A percentile compares a stretch with the other conserved stretches of the same genome.
Evolutionary conservation across 2,329 filamentous ascomycete genomes (phyloP).

Genomic region (Chaetothyriales sp.): DNA sequence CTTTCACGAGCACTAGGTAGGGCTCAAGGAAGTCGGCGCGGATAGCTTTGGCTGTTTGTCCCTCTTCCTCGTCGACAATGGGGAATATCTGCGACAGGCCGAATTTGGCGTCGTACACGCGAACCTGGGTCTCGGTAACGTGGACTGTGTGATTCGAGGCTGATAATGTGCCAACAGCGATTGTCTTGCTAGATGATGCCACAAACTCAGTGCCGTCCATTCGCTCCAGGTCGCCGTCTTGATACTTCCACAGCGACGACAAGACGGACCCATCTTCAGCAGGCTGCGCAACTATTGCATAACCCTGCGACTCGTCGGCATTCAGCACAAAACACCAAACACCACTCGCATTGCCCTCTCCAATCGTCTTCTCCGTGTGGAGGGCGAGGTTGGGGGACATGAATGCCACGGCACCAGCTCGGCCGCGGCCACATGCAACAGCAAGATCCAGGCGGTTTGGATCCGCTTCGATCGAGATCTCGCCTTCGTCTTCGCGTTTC

Average conservation of each 20-base stretch:
- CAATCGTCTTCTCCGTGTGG: constrained; percentile 51
- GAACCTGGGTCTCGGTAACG: constrained; percentile 69
- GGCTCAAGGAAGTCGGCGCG: constrained; percentile 76
- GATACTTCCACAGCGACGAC: constrained; percentile 63
- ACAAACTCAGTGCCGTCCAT: constrained; percentile 82
- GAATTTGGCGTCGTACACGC: constrained; percentile 86
- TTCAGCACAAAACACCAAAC: constrained; percentile 70
- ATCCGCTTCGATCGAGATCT: constrained; percentile 39
- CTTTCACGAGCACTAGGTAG: constrained; percentile 66
- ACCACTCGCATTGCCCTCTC: constrained; percentile 56
- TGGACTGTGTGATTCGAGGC: constrained; percentile 70
- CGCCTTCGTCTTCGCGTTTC: constrained; percentile 23
- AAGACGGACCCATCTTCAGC: constrained; percentile 54
- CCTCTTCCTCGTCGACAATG: constrained; percentile 81
- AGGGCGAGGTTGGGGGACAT: constrained; percentile 67
- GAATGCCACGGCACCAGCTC: constrained; percentile 54
- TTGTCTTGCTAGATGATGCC: constrained; percentile 67
- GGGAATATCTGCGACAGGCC: constrained; percentile 81
- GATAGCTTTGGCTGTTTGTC: constrained; percentile 56
- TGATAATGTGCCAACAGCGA: constrained; percentile 75
- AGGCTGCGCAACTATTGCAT: constrained; percentile 64
- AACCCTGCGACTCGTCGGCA: constrained; percentile 33
- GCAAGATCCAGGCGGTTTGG: constrained; percentile 34
- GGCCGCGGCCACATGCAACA: constrained; percentile 38
- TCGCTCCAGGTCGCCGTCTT: constrained; percentile 57